Base-by-base conservation (phyloP, 2,329 filamentous ascomycete genomes). In the Clarireedia homoeocarpa region DNA sequence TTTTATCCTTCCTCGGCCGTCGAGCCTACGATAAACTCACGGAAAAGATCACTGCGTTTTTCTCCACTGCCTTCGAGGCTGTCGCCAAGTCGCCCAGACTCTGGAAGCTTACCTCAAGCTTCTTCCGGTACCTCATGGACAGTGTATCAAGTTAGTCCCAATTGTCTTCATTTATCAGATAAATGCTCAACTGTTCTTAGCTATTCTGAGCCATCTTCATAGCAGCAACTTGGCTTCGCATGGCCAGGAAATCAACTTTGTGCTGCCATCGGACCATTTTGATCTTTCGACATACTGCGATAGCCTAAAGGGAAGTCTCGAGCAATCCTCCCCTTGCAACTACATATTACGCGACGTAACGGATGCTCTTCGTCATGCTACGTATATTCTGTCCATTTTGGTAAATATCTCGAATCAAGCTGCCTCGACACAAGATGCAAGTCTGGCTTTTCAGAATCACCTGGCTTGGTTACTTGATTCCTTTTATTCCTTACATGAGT, bases 1-100 rank as follows among this genome's bases (percentile, higher is more conserved):
- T 81, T 45, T 76, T 83, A 61, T 77, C 71, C 57, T 71, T 86
- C 62, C 72, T 86, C 26, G 82, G 82, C 1, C 77, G 79, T 52
- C 65, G 67, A 63, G 69, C 73, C 44, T 82, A 75, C 58, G 63
- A 74, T 36, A 73, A 73, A 15, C 67, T 85, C 12, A 72, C 73
- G 9, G 69, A 72, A 17, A 74, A 76, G 10, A 77, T 85, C n/a
- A 74, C 80, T 61, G 70, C 70, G 3, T 77, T 85, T 57, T 74
- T 83, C 51, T 71, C 72, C 50, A 75, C 77, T 47, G 62, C 81
- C 5, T 72, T 81, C 61, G 67, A 75, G 26, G 68, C 74, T 7
- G 69, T 77, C 26, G 71, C 73, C 50, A 71, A 73, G 52, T 71
- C 72, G 4, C 73, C 73, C 20, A 68, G 65, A 20, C 63, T 84